Conservation (phyloP, 306 rosid genomes). For the Medicago ruthenica region DNA sequence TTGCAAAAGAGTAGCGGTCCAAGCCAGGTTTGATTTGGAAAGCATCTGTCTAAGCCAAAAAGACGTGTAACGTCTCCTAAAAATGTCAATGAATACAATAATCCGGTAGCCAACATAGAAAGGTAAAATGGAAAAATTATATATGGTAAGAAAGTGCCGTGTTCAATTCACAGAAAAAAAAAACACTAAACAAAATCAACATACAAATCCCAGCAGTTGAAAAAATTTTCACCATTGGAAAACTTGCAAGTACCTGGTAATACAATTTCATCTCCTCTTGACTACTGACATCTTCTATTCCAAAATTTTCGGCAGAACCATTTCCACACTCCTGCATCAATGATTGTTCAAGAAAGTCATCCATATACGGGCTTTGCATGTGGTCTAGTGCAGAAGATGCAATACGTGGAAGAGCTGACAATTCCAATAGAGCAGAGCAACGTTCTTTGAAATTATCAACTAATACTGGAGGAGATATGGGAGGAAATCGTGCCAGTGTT, state of each 20-base stretch:
- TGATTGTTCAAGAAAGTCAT: conserved; percentile 67
- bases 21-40: conserved; percentile 23
- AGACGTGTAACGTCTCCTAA: conserved; percentile 15
- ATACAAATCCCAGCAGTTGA: conserved; percentile 16
- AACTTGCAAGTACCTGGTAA: conserved; percentile 63
- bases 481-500: conserved; percentile 76
- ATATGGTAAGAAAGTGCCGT: conserved; percentile 3
- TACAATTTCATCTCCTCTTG: conserved; percentile 65
- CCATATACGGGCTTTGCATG: conserved; percentile 65
- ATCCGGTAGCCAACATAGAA: conserved; percentile 28
- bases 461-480: conserved; percentile 64
- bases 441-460: conserved; percentile 74
- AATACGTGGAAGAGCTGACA: conserved; percentile 75
- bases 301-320: conserved; percentile 50
- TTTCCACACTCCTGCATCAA: conserved; percentile 57
- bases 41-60: conserved; percentile 35
- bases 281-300: conserved; percentile 51
- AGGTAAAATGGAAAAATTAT: conserved; percentile 28
- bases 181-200: conserved; percentile 16
- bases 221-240: conserved; percentile 11
- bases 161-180: background rate
- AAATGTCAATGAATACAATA: conserved; percentile 16
- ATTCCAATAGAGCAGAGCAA: conserved; percentile 60
- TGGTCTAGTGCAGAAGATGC: conserved; percentile 63
- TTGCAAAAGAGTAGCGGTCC: conserved; percentile 35